phyloP scores from a whole-genome alignment of 2,329 filamentous ascomycete genomes.

The Dactylellina haptotyla region DNA sequence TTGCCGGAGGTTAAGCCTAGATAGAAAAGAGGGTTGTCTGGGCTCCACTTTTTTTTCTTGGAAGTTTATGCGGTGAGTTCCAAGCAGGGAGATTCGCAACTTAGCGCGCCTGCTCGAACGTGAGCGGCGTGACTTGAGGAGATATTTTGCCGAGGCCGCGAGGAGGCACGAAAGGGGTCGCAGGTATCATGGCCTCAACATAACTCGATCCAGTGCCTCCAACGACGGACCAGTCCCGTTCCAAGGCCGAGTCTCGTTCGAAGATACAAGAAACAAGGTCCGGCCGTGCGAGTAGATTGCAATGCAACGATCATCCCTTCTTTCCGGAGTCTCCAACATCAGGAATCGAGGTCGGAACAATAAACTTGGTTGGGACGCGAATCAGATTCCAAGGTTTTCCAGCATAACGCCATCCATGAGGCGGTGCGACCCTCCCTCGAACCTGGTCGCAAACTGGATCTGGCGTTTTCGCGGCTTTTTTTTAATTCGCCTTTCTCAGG shows the following conservation, averaged over 20 bases:
- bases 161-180: constrained; percentile 16
- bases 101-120: constrained; percentile 54
- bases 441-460: constrained; percentile 42
- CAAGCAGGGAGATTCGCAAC: constrained; percentile 54
- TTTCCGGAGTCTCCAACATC: not conserved
- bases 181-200: too few relatives aligned
- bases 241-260: constrained; percentile 2
- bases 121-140: constrained; percentile 43
- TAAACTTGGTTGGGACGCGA: constrained; percentile 50
- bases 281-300: constrained; percentile 28
- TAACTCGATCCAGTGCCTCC: too few relatives aligned
- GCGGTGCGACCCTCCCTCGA: constrained; percentile 36
- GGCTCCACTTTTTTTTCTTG: constrained; percentile 53
- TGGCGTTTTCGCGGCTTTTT: constrained; percentile 18
- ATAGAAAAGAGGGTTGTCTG: constrained; percentile 32
- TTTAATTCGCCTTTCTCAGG: constrained; percentile 1
- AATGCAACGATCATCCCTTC: constrained; percentile 45
- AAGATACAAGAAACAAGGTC: constrained; percentile 6
- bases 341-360: constrained; percentile 24
- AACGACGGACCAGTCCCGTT: too few relatives aligned
- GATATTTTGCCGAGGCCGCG: constrained; percentile 49
- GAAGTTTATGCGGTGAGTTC: constrained; percentile 50
- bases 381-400: constrained; percentile 32
- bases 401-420: constrained; percentile 51
- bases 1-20: constrained; percentile 46